Conservation (phyloP, 2,329 filamentous ascomycete species). For the Cadophora luteo-olivacea region DNA sequence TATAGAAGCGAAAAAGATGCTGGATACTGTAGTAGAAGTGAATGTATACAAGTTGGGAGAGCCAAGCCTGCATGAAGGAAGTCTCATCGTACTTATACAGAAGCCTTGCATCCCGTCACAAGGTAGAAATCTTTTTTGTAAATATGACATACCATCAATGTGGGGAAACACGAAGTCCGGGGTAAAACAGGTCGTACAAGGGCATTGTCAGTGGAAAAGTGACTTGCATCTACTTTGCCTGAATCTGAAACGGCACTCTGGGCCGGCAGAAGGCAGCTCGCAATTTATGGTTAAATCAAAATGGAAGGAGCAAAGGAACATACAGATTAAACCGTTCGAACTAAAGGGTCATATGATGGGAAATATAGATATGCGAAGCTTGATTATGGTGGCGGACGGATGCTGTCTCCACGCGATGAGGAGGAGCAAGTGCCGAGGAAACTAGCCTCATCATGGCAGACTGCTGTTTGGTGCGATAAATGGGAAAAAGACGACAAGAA, state of each 20-base stretch:
- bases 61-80: neutral
- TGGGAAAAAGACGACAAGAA: no score
- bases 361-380: slow-evolving; percentile 17
- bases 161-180: slow-evolving; percentile 11
- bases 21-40: neutral
- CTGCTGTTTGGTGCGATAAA: no score
- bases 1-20: neutral
- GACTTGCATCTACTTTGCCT: slow-evolving; percentile 21
- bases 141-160: slow-evolving; percentile 19
- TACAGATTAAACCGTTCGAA: slow-evolving; percentile 16
- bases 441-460: neutral
- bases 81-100: slow-evolving; percentile 14
- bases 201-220: neutral
- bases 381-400: slow-evolving; percentile 13
- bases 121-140: slow-evolving; percentile 7
- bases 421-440: no score
- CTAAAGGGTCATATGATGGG: slow-evolving; percentile 21
- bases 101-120: neutral
- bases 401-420: neutral
- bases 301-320: slow-evolving; percentile 19
- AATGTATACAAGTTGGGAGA: neutral
- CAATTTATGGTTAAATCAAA: slow-evolving; percentile 25
- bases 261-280: slow-evolving; percentile 19
- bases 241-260: slow-evolving; percentile 29
- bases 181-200: neutral